Evolutionary conservation across 208 protist genomes (phyloP).

Genomic region (Leishmania gerbilli): DNA sequence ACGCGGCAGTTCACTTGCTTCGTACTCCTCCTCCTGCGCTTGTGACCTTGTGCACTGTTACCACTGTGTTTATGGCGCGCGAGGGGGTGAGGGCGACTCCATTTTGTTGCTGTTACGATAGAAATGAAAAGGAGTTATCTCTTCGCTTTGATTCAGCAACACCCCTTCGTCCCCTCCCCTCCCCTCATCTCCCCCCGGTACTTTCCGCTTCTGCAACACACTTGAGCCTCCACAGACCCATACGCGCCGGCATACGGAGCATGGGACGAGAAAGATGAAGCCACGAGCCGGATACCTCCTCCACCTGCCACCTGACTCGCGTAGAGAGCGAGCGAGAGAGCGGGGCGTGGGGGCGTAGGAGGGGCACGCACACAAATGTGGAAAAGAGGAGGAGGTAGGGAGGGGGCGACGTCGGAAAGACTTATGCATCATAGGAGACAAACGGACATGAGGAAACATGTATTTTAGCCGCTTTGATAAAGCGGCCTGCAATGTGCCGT

Average conservation of each 20-base stretch:
- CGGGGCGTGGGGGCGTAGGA: background rate
- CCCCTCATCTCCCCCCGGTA: background rate
- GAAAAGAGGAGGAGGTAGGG: background rate
- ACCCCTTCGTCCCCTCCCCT: background rate
- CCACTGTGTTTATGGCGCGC: background rate
- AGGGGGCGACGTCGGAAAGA: background rate
- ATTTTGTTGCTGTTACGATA: background rate
- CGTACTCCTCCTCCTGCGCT: background rate
- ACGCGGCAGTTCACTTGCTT: background rate
- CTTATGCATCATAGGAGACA: background rate
- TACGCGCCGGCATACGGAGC: background rate
- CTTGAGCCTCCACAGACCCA: background rate
- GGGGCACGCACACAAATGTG: background rate
- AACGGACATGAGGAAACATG: background rate
- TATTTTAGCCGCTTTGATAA: background rate
- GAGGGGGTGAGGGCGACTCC: background rate
- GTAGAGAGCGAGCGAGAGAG: background rate
- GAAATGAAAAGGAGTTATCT: background rate
- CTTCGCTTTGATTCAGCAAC: background rate
- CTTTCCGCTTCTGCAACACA: background rate
- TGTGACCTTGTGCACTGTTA: background rate
- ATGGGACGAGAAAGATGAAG: background rate
- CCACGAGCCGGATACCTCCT: background rate
- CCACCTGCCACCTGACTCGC: background rate
- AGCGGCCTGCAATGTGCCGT: background rate